These are phyloP conservation scores for Remersonia thermophila DNA, from an alignment of 2,329 filamentous ascomycete genomes.

Conservation along the genomic window DNA sequence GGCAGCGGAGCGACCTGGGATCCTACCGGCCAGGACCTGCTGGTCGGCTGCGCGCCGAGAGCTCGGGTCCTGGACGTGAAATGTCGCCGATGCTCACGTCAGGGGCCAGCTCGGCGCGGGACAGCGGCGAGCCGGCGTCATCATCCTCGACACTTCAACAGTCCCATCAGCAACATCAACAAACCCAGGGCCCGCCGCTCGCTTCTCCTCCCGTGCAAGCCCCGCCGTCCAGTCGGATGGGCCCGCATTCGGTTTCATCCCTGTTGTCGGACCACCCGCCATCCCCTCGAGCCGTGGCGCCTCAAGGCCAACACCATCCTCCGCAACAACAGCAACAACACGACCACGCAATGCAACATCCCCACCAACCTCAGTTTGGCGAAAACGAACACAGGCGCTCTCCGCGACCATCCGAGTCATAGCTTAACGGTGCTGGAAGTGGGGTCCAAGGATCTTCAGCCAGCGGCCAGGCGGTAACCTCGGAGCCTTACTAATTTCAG, in stretches of 20 bases:
- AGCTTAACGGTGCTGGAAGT: slow-evolving; percentile 19
- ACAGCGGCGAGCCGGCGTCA: slow-evolving; percentile 22
- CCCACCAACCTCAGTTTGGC: slow-evolving; percentile 12
- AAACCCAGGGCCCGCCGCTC: slow-evolving; percentile 11
- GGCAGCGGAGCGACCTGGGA: slow-evolving; percentile 53
- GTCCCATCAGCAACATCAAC: slow-evolving; percentile 20
- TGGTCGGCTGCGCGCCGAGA: slow-evolving; percentile 16
- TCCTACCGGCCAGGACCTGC: slow-evolving; percentile 32
- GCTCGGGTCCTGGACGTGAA: slow-evolving; percentile 24
- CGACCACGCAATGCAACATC: slow-evolving; percentile 12
- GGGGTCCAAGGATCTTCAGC: slow-evolving; percentile 20
- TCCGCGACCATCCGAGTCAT: slow-evolving; percentile 24
- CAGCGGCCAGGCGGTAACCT: slow-evolving; percentile 21
- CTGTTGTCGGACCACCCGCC: slow-evolving; percentile 11
- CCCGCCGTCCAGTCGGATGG: slow-evolving; percentile 2
- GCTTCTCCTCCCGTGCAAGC: slow-evolving; percentile 6
- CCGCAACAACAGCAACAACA: slow-evolving; percentile 20
- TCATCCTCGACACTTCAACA: slow-evolving; percentile 13
- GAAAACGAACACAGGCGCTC: slow-evolving; percentile 23
- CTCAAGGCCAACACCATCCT: slow-evolving; percentile 11
- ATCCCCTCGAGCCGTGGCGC: slow-evolving; percentile 4
- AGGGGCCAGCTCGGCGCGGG: slow-evolving; percentile 23
- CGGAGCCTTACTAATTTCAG: slow-evolving; percentile 20
- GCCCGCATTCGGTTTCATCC: slow-evolving; percentile 13
- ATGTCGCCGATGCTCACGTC: slow-evolving; percentile 25